phyloP scores from a whole-genome alignment of 768 basidiomycete genomes.

The Hypsizygus marmoreus region DNA sequence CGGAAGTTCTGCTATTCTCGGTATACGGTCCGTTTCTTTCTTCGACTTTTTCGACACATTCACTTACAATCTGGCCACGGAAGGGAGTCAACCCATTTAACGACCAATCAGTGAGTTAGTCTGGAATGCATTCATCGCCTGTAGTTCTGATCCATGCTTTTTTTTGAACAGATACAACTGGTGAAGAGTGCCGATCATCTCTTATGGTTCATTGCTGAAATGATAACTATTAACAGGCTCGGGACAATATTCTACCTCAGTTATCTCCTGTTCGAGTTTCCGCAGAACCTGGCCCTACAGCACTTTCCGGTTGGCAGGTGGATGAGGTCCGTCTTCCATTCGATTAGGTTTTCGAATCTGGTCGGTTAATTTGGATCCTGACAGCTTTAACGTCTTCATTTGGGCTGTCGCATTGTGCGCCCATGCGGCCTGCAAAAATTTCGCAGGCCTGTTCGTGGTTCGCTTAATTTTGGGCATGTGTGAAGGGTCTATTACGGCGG shows the following conservation, averaged over 20 bases:
- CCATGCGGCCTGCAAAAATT: conserved; percentile 74
- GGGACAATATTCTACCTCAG: conserved; percentile 76
- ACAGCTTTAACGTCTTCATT: conserved; percentile 64
- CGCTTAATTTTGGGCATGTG: conserved; percentile 72
- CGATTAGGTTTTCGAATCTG: not conserved
- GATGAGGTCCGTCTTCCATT: conserved; percentile 60
- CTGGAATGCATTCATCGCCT: too few relatives aligned
- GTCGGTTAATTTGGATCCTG: not conserved
- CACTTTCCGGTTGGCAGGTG: conserved; percentile 77
- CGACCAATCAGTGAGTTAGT: conserved; percentile 64
- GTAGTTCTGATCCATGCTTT: too few relatives aligned
- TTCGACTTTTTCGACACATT: too few relatives aligned
- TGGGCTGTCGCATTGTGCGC: conserved; percentile 63
- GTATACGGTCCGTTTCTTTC: conserved; percentile 55
- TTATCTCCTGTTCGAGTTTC: conserved; percentile 72
- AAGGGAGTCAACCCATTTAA: conserved; percentile 63
- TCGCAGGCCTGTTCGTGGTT: conserved; percentile 62
- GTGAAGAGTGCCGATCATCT: too few relatives aligned
- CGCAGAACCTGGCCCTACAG: conserved; percentile 72
- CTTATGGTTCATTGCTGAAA: too few relatives aligned
- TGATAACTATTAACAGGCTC: conserved; percentile 60
- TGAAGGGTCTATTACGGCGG: conserved; percentile 72
- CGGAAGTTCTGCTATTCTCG: conserved; percentile 67
- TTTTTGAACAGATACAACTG: conserved; percentile 68
- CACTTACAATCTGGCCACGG: too few relatives aligned